These are phyloP conservation scores for Komagataella populi DNA, from an alignment of 805 yeast species.

Conservation along the genomic window DNA sequence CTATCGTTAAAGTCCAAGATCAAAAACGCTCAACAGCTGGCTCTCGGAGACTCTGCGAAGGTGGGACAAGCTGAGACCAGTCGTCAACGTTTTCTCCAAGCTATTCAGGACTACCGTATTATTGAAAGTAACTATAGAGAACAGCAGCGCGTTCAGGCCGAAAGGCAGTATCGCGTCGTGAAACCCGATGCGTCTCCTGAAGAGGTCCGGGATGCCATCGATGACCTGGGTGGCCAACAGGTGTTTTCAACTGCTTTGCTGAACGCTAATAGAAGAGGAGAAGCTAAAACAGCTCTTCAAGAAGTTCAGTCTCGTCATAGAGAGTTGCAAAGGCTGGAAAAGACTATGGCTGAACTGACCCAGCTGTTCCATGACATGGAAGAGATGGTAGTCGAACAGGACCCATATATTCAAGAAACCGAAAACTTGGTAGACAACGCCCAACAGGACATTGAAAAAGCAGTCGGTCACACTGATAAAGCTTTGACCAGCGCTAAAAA, in stretches of 20 bases:
- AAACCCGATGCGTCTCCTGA: conserved; percentile 75
- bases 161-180: conserved; percentile 83
- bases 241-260: conserved; percentile 87
- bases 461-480: conserved; percentile 84
- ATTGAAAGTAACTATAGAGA: conserved; percentile 80
- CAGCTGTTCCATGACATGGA: conserved; percentile 95
- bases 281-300: conserved; percentile 87
- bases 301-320: conserved; percentile 95
- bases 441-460: conserved; percentile 84
- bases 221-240: conserved; percentile 77
- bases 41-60: conserved; percentile 64
- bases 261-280: conserved; percentile 82
- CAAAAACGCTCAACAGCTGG: conserved; percentile 60
- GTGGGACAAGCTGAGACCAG: conserved; percentile 83
- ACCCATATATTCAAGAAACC: conserved; percentile 69
- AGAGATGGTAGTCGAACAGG: conserved; percentile 90
- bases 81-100: conserved; percentile 71
- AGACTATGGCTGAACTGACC: conserved; percentile 89
- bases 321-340: conserved; percentile 88
- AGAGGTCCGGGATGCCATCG: conserved; percentile 77
- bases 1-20: conserved; percentile 61
- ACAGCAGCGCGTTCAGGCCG: conserved; percentile 76
- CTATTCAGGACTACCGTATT: conserved; percentile 77
- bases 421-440: conserved; percentile 74
- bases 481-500: conserved; percentile 82